Conservation (phyloP, 352 stramenopile species). For the Hyaloperonospora brassicae region DNA sequence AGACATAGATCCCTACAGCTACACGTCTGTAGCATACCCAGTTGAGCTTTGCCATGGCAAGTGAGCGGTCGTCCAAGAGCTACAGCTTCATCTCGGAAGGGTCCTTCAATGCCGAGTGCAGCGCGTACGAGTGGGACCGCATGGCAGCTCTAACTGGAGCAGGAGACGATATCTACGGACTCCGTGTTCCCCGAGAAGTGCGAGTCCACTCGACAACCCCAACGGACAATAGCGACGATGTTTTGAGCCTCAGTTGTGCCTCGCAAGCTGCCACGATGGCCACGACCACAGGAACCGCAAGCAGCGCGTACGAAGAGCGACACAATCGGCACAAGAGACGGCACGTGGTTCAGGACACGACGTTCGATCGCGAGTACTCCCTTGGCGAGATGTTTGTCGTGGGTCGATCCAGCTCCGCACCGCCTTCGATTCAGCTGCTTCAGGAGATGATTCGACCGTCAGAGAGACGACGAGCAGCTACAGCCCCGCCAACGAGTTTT, state of each 20-base stretch:
- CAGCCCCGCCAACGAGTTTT: constrained; percentile 38
- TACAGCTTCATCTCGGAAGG: constrained; percentile 81
- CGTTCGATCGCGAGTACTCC: constrained; percentile 41
- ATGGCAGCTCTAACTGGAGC: constrained; percentile 10
- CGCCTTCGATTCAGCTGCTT: constrained; percentile 54
- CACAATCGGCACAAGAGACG: constrained; percentile 5
- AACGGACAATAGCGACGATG: constrained; percentile 23
- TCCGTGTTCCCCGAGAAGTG: constrained; percentile 20
- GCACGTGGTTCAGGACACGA: too few species aligned
- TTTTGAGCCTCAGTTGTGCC: constrained; percentile 9
- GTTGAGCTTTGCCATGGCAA: constrained; percentile 14
- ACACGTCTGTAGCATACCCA: too few species aligned
- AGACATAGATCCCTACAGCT: too few species aligned
- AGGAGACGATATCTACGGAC: constrained; percentile 20
- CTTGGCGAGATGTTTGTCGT: constrained; percentile 49
- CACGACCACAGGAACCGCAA: constrained; percentile 9
- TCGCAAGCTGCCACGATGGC: too few species aligned
- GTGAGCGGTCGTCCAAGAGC: constrained; percentile 40
- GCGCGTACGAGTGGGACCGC: constrained; percentile 40
- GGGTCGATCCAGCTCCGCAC: constrained; percentile 48
- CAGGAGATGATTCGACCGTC: constrained; percentile 39
- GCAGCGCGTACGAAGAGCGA: constrained; percentile 5
- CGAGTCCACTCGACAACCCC: constrained; percentile 19
- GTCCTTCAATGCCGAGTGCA: constrained; percentile 40
- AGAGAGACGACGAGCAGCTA: constrained; percentile 36